Conservation (phyloP, 2,329 filamentous ascomycete species). For the Penicillium griseofulvum region DNA sequence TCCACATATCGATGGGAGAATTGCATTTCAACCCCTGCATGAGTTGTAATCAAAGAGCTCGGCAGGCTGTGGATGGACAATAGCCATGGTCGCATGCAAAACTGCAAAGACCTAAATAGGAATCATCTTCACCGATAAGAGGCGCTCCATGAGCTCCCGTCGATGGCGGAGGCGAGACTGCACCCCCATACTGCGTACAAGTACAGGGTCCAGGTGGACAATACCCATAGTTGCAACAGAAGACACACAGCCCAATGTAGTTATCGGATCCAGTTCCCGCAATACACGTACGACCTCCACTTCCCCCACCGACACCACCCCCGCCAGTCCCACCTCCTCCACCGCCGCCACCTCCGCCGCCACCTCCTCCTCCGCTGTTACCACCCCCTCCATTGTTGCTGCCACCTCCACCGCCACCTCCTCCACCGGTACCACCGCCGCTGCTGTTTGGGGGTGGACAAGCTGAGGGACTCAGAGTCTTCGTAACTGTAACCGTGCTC, state of each 20-base stretch:
- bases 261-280: slow-evolving; percentile 30
- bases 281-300: slow-evolving; percentile 16
- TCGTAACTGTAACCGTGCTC: slow-evolving; percentile 4
- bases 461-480: slow-evolving; percentile 1
- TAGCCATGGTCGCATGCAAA: slow-evolving; percentile 50
- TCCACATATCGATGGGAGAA: too few species aligned
- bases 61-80: slow-evolving; percentile 38
- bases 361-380: neutral
- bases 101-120: slow-evolving; percentile 48
- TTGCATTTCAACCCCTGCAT: neutral
- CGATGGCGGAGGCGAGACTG: slow-evolving; percentile 23
- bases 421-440: neutral
- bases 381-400: neutral
- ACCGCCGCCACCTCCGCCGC: neutral
- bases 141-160: slow-evolving; percentile 22
- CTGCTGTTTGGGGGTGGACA: neutral
- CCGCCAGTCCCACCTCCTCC: neutral
- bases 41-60: neutral
- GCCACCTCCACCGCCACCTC: neutral
- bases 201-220: slow-evolving; percentile 32
- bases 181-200: slow-evolving; percentile 26
- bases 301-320: neutral
- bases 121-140: slow-evolving; percentile 26
- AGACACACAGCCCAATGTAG: slow-evolving; percentile 30
- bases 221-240: slow-evolving; percentile 33